Evolutionary conservation across 192 early-diverging fungal species (phyloP), one percentile per base, ranked within the genome.

Genomic region (Entomortierella beljakovae): DNA sequence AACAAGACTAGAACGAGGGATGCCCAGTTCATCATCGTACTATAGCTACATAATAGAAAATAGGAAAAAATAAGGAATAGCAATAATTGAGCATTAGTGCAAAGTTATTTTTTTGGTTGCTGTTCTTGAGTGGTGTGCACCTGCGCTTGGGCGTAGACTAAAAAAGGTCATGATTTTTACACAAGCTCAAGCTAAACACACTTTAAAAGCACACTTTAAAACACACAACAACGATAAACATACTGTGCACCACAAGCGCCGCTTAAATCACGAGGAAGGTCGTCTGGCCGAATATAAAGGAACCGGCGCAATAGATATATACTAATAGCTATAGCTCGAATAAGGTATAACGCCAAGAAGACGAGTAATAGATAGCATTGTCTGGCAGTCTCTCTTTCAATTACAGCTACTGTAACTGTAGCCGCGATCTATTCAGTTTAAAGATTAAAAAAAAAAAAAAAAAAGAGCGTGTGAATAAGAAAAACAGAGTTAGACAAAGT

Each of bases 211-310:
- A n/a, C n/a, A n/a, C n/a, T n/a, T n/a, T n/a, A 33, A 7, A 26
- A 31, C 13, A 54, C 40, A 11, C 18, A 51, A 57, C 57, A 62
- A 26, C 48, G 34, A 61, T 16, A 56, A 43, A 68, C 65, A 20
- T 77, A 77, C 73, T 77, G 73, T 68, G 59, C 66, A 35, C 73
- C 61, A 49, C 65, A 77, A n/a, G 66, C 73, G 34, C 65, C 66
- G 49, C 60, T 34, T 18, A 77, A 25, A 26, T 46, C 42, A 20
- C 60, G 59, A 26, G 73, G 73, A 20, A 77, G 61, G 61, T 77
- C 73, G 31, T 77, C 53, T 22, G 73, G 73, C 2, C 65, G 73
- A 18, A 58, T 59, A 43, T 63, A 68, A 13, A 77, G 58, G 60
- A 68, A 77, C 22, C 66, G 65, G 50, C 73, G 73, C 33, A 77